Base-by-base conservation (phyloP, 441 rosid species). In the Erodium trifolium region DNA sequence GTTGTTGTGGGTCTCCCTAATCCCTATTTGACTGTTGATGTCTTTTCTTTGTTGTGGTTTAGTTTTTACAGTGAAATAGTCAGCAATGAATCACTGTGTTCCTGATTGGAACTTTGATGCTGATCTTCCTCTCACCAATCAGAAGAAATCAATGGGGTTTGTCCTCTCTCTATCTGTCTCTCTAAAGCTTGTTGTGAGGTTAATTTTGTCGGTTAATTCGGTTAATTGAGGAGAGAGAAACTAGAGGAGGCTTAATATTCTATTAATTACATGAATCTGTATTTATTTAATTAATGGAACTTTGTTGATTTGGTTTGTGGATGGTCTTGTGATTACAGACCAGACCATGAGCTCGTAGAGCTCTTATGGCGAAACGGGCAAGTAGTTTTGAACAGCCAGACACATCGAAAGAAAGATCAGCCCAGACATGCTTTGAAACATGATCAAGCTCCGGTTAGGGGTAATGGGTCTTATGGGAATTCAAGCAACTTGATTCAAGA, bases 351-450 rank as follows among this genome's bases (percentile, higher is more conserved):
- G 67, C 77, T 88, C 39, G 87, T 79, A 63, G 94, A 88, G 83
- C 79, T 88, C 53, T 16, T 84, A 72, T 88, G 91, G 91, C 77
- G 75, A 72, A 84, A 85, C 71, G 94, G 94, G 68, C 81, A 81
- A 68, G 85, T 88, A 14, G 88, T 88, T 74, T 45, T 84, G 68
- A 80, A 79, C 55, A 86, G 85, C 78, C 94, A 87, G 73, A 77
- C 81, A 12, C 84, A 78, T 0, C 79, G 85, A 71, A 85, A 79
- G 74, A 82, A 81, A 3, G 39, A 68, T 55, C 64, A 71, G 16
- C 7, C 75, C 59, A 74, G 79, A 71, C 78, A 63, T 16, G 69
- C 57, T 10, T 69, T 76, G 29, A 81, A 73, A 23, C 78, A 73
- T 16, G 75, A 77, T 19, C 77, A 70, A 37, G 62, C 62, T 51